phyloP scores from a whole-genome alignment of 352 stramenopile species.

The Aphanomyces euteiches region DNA sequence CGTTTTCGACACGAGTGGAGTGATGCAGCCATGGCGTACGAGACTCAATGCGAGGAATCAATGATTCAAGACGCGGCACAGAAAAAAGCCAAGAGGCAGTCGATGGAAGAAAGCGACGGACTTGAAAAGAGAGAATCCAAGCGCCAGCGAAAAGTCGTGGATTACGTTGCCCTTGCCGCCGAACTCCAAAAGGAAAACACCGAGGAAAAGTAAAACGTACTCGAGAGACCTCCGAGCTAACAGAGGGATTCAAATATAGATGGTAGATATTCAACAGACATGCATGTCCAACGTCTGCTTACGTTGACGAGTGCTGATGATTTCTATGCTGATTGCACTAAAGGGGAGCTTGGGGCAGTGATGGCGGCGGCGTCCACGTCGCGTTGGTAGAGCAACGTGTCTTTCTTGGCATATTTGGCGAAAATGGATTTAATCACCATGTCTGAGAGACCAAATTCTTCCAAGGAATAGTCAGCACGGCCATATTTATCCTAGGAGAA shows the following conservation, averaged over 20 bases:
- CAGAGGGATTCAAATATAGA: neutral
- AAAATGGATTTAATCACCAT: constrained; percentile 11
- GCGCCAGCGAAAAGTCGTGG: constrained; percentile 51
- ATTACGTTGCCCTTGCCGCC: constrained; percentile 65
- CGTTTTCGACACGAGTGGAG: constrained; percentile 32
- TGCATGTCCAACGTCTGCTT: neutral
- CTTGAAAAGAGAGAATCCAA: constrained; percentile 60
- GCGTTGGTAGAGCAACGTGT: neutral
- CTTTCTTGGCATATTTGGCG: constrained; percentile 17
- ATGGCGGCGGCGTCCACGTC: neutral
- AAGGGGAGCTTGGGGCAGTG: neutral
- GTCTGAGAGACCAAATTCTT: constrained; percentile 20
- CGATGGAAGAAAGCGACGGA: constrained; percentile 39
- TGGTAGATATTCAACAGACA: neutral
- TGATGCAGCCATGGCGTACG: constrained; percentile 17
- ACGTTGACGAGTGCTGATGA: too few species aligned
- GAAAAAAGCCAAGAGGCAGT: constrained; percentile 11
- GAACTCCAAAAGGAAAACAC: constrained; percentile 38
- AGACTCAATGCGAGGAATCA: constrained; percentile 5
- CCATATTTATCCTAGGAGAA: constrained; percentile 24
- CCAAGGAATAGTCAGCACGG: constrained; percentile 13
- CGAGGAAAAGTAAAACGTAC: neutral
- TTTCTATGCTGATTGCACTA: neutral
- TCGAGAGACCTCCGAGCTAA: neutral
- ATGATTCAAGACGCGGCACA: constrained; percentile 18